phyloP scores from a whole-genome alignment of 371 early-diverging fungal genomes.

The Circinella minor region DNA sequence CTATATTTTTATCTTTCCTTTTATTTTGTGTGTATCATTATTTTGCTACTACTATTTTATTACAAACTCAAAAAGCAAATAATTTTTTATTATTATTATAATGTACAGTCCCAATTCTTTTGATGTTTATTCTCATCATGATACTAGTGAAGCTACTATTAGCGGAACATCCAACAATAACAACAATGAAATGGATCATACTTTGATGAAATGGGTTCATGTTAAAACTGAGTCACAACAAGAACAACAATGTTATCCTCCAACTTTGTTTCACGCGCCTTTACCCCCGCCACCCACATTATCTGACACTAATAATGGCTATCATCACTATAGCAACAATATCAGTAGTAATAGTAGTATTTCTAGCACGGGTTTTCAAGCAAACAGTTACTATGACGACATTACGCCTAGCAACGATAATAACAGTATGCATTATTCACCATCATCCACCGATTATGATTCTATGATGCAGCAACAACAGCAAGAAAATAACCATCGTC shows the following conservation, averaged over 20 bases:
- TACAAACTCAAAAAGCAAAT: neutral
- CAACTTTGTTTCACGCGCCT: slow-evolving; percentile 6
- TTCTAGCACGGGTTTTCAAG: too few species aligned
- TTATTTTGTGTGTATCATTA: neutral
- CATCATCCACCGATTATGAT: neutral
- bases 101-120: neutral
- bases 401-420: neutral
- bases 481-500: neutral
- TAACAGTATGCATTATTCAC: too few species aligned
- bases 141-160: neutral
- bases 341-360: too few species aligned
- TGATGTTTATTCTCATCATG: slow-evolving; percentile 4
- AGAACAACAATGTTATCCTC: neutral
- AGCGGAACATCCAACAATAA: too few species aligned
- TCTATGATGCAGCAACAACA: neutral
- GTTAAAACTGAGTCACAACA: neutral
- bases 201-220: slow-evolving; percentile 1
- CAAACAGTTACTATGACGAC: neutral
- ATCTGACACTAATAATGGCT: neutral
- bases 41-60: slow-evolving; percentile 2
- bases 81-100: neutral
- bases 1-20: neutral
- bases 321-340: neutral
- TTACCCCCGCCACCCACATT: neutral
- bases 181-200: neutral